Conservation (phyloP, 768 basidiomycete genomes). For the Trametes cingulata region DNA sequence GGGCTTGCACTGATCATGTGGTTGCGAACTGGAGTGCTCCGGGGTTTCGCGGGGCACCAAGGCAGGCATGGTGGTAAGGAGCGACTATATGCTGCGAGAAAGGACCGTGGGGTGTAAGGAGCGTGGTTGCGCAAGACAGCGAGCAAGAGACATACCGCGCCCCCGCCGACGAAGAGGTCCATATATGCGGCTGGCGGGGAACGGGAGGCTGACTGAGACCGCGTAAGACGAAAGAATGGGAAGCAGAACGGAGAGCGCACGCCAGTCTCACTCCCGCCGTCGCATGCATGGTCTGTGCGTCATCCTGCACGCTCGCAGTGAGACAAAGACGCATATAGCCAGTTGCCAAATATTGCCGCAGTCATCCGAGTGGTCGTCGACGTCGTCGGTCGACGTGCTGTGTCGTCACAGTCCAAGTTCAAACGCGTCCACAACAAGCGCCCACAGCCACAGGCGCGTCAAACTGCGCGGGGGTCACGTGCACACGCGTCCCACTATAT, state of each 20-base stretch:
- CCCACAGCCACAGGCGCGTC: slow-evolving; percentile 26
- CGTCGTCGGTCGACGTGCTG: not conserved
- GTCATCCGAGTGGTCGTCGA: not conserved
- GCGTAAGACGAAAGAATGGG: slow-evolving; percentile 1
- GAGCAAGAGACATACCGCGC: not conserved
- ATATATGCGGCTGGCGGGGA: slow-evolving; percentile 5
- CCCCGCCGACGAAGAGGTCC: not conserved
- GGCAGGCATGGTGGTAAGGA: slow-evolving; percentile 1
- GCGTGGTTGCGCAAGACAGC: not conserved
- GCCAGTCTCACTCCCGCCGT: not conserved
- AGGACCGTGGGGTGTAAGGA: not conserved
- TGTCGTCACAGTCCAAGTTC: not conserved
- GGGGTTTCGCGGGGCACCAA: not conserved
- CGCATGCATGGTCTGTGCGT: not conserved
- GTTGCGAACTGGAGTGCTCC: not conserved
- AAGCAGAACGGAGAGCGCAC: not conserved
- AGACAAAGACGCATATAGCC: slow-evolving; percentile 6
- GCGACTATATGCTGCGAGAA: slow-evolving; percentile 4
- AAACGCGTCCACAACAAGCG: slow-evolving; percentile 1
- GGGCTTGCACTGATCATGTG: slow-evolving; percentile 2
- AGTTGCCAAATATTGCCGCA: no score
- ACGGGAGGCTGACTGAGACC: slow-evolving; percentile 10
- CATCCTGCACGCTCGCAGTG: not conserved
- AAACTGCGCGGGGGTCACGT: slow-evolving; percentile 25
- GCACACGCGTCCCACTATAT: slow-evolving; percentile 31